Evolutionary conservation across 129 eudicot genomes (phyloP).

Genomic region (Flaveria trinervia): DNA sequence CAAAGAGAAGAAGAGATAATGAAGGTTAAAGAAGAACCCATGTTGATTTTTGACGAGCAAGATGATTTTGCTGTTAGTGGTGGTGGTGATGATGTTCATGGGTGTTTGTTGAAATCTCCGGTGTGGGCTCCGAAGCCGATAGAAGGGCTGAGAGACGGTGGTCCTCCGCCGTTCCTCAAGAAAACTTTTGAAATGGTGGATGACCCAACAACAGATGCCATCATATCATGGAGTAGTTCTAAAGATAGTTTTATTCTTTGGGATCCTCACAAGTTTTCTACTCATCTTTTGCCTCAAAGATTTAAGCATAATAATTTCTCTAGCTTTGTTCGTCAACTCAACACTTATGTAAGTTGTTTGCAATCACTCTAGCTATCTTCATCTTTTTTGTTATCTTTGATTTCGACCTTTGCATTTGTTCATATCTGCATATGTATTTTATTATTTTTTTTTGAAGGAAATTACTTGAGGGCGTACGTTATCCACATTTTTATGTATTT

Average conservation of each 20-base stretch:
- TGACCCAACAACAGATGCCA: conserved; percentile 69
- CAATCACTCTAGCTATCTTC: not conserved
- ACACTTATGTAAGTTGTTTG: conserved; percentile 71
- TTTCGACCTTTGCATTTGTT: not conserved
- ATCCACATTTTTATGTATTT: not conserved
- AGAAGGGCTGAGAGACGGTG: conserved; percentile 66
- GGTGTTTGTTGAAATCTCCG: conserved; percentile 22
- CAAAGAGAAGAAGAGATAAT: conserved; percentile 31
- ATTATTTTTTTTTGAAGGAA: not conserved
- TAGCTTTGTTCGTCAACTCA: conserved; percentile 89
- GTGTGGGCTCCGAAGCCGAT: conserved; percentile 48
- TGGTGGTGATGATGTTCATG: too few relatives aligned
- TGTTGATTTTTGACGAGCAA: conserved; percentile 21
- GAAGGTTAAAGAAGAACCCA: conserved; percentile 39
- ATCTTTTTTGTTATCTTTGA: not conserved
- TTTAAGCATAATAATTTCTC: conserved; percentile 91
- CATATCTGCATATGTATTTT: not conserved
- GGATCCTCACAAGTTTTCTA: conserved; percentile 79
- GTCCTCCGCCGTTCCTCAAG: conserved; percentile 87
- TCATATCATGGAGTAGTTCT: conserved; percentile 71
- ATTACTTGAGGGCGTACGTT: not conserved
- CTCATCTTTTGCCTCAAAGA: conserved; percentile 65
- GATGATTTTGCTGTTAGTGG: conserved; percentile 12
- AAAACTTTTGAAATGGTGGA: conserved; percentile 88
- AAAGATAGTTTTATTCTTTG: conserved; percentile 67